Percentiles rank a stretch among this genome's conserved stretches.
Conservation (phyloP, 257 asterid genomes). For the Solanum okadae region DNA sequence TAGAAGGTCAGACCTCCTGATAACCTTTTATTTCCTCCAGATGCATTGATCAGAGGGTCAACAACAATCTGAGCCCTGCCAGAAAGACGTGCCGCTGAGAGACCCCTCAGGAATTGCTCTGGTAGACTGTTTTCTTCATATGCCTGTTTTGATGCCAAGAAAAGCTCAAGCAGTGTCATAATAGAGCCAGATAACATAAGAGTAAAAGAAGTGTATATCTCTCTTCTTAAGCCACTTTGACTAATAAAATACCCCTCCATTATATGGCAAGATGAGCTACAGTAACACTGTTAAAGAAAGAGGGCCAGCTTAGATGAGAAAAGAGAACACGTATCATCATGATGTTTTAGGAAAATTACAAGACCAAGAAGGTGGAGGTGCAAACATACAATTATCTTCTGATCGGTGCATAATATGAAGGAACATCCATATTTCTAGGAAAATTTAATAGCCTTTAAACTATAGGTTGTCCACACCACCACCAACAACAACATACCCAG, state of each 20-base stretch:
- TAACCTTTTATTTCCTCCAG: constrained; percentile 15
- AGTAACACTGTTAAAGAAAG: background rate
- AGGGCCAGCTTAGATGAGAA: background rate
- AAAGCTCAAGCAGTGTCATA: background rate
- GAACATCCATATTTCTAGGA: background rate
- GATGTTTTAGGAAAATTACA: background rate
- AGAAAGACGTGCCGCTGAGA: constrained; percentile 68
- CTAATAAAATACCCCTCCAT: background rate
- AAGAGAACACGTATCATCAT: background rate
- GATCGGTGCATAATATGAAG: background rate
- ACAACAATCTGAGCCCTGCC: constrained; percentile 81
- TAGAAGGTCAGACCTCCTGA: constrained; percentile 63
- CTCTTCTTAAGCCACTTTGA: background rate
- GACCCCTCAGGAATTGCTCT: constrained; percentile 65
- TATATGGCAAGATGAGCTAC: background rate
- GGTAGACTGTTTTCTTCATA: constrained; percentile 42
- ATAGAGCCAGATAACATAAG: background rate
- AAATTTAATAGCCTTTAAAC: background rate
- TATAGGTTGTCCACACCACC: background rate
- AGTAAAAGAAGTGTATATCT: background rate
- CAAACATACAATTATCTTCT: background rate
- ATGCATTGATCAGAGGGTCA: constrained; percentile 15
- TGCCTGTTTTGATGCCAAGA: constrained; percentile 24
- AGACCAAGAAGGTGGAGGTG: background rate
- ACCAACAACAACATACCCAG: background rate